Evolutionary conservation across 306 rosid genomes (phyloP), one percentile per base, ranked within the genome.

Genomic region (Begonia masoniana): DNA sequence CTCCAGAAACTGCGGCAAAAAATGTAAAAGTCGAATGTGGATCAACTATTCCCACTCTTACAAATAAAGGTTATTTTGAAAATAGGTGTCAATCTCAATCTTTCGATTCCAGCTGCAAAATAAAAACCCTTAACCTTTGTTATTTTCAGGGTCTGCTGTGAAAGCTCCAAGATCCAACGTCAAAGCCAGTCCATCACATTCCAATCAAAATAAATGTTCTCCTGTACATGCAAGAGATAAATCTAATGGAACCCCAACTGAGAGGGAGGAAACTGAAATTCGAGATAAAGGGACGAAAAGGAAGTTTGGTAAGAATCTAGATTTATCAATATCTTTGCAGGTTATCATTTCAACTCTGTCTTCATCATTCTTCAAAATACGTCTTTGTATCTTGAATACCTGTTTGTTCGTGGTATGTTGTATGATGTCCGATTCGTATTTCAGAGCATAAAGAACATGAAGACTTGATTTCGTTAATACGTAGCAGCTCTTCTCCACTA

Each of bases 391-490:
- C 39, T 31, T 31, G 39, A 31, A 31, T 31, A 31, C 8, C 0
- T 31, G 1, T 31, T 31, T 31, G 39, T 31, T 31, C 9, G 9
- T 7, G 8, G 39, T 31, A 31, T 31, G 39, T 31, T 31, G 39
- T 31, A 31, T 31, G 9, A 31, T 31, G 48, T 14, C 17, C 41
- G 55, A 53, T 69, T 63, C 71, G 47, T 55, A 60, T 73, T 71
- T 52, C 83, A 91, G 97, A 80, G 42, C 73, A 79, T 72, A 83
- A 81, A 74, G 96, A 83, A 70, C 92, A 86, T 67, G 71, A 60
- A 65, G 94, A 91, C 56, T 79, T 82, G 73, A 57, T 75, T 59
- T 69, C 80, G 1, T 58, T 62, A 49, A 60, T 84, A 51, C 57
- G 78, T n/a, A 65, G 60, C 15, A 75, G 74, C 50, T 36, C 74